These are phyloP conservation scores for Carex arenaria DNA, from an alignment of 202 grass and related monocot species.

Conservation along the genomic window DNA sequence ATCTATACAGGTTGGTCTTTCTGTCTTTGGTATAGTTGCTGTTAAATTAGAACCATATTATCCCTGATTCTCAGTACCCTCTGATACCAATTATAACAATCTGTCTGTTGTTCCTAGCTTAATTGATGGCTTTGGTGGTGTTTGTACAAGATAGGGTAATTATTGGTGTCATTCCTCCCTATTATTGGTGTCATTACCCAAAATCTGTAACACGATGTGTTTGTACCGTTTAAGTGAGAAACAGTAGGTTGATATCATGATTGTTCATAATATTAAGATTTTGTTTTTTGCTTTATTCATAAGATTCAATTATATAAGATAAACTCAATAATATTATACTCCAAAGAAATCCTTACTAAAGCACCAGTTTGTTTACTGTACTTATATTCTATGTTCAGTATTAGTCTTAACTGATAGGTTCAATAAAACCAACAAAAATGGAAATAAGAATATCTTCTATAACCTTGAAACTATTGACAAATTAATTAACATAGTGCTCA, in stretches of 20 bases:
- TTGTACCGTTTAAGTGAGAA: background rate
- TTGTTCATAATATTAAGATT: background rate
- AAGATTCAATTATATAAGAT: background rate
- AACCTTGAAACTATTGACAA: background rate
- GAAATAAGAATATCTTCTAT: background rate
- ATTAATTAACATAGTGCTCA: background rate
- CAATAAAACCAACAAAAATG: background rate
- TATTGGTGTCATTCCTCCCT: too few relatives aligned
- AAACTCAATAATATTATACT: background rate
- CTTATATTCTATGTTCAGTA: background rate
- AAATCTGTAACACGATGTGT: background rate
- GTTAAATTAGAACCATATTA: background rate
- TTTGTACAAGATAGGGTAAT: too few relatives aligned
- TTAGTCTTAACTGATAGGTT: background rate
- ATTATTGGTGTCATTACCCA: too few relatives aligned
- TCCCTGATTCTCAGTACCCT: background rate
- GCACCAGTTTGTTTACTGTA: background rate
- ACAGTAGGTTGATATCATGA: background rate
- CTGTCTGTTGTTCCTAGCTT: background rate
- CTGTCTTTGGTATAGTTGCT: conserved; percentile 9
- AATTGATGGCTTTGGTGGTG: background rate
- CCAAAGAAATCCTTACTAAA: background rate
- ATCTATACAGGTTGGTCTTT: conserved; percentile 62
- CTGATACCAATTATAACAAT: background rate
- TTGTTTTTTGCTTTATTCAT: background rate